These are phyloP conservation scores for Syzygium jambos DNA, from an alignment of 345 rosid species.

Conservation along the genomic window DNA sequence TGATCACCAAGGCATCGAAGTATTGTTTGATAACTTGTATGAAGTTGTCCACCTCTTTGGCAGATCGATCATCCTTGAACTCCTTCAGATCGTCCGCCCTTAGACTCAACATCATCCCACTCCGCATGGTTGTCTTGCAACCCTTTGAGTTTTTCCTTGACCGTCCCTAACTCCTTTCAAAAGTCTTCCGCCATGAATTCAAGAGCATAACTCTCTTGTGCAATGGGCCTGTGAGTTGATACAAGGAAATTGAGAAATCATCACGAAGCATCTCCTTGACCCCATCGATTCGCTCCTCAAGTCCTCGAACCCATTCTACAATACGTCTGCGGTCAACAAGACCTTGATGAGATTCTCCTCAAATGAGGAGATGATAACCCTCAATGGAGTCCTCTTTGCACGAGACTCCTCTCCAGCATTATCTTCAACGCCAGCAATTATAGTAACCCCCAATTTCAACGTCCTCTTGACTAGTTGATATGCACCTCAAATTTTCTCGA, in stretches of 20 bases:
- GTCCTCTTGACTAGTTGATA: neutral
- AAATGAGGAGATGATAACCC: neutral
- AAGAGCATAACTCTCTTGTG: neutral
- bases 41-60: neutral
- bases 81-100: neutral
- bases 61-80: neutral
- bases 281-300: neutral
- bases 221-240: neutral
- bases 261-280: rapidly evolving
- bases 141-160: neutral
- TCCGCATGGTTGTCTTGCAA: neutral
- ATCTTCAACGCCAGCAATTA: neutral
- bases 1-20: neutral
- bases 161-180: neutral
- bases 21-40: neutral
- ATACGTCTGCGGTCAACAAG: neutral
- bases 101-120: neutral
- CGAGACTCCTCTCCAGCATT: neutral
- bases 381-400: neutral
- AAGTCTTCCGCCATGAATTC: neutral
- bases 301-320: neutral
- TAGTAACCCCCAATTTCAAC: neutral
- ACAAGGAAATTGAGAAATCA: neutral
- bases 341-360: neutral
- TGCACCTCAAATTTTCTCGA: neutral